Evolutionary conservation across 2,329 filamentous ascomycete species (phyloP), one percentile per base, ranked within the genome.

Genomic region (Colletotrichum sublineola): DNA sequence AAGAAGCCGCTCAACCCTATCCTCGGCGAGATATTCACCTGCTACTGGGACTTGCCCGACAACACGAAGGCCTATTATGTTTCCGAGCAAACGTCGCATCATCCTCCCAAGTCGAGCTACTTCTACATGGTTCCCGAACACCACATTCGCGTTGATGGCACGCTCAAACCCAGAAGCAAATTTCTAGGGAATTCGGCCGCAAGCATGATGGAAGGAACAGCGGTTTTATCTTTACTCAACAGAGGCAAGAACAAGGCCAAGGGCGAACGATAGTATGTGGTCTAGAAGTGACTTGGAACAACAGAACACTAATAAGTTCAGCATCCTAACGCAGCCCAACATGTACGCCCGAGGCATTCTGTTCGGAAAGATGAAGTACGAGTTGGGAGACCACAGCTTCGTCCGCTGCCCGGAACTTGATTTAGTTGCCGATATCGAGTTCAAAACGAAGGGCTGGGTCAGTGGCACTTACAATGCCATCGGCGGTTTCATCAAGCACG

Each of bases 341-440:
- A 99, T 99, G 95, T 99, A 99, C 81, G 96, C 96, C 31, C 90
- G 96, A 74, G 96, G 96, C 46, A 98, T 99, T 73, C 86, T 99
- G 11, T 98, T 99, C 78, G 96, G 96, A 60, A 98, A 98, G 82
- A 98, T 99, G 96, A 98, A 98, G 82, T 99, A 98, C 82, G 96
- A 99, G 84, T 90, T 99, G 9, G 96, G 96, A 75, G 96, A 98
- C 81, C 95, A 97, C 84, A 97, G 95, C 80, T 94, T 95, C 77
- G 94, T 99, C 29, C 90, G 92, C 75, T 98, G 96, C 81, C 94
- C 96, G 0, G 96, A 98, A 81, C 89, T 94, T 24, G 92, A 95
- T 70, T 87, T 99, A 24, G 89, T 91, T 36, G 96, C 95, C 73
- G 96, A 99, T 80, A 91, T 99, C 73, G 96, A 99, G 76, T 99